Base-by-base conservation (phyloP, 352 stramenopile genomes). In the Globisporangium canariense region DNA sequence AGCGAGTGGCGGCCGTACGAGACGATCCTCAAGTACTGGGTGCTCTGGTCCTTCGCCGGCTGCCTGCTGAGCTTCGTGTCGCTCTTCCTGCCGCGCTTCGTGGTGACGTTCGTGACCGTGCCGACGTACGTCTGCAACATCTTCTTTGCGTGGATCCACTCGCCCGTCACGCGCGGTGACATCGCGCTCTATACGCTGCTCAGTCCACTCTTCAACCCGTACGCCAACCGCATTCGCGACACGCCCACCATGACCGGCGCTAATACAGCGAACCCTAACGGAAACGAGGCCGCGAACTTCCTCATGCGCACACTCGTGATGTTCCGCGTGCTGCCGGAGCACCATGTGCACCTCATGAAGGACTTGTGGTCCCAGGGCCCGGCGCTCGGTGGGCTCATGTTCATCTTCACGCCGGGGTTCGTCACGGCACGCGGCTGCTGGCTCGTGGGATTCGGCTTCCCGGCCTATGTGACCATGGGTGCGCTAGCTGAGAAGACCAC, bases 391-490 rank as follows among this genome's bases (percentile, higher is more conserved):
- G 84, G 79, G 0, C 74, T 96, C 34, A 78, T 93, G 47, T 94
- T 96, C 62, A 71, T 96, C 52, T 91, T 94, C 66, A 94, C 88
- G 6, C 89, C 89, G 4, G 86, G 86, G 0, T 94, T 94, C 45
- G 75, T 96, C 20, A 92, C 88, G 3, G 84, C 76, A 14, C 81
- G 86, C 20, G 89, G 87, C n/a, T 88, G 80, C 30, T 69, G 77
- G 55, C 58, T 90, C 10, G 75, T 96, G 36, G 89, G 78, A 30
- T 91, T 96, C 53, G 89, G 86, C 11, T 94, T 94, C 64, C 89
- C 89, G 8, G 85, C 89, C 8, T 91, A 94, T 65, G 72, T 91
- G 50, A 88, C 72, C 13, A 92, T 95, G 62, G 83, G 82, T 61
- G 81, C 88, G 49, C 67, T 96, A 41, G 75, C 83, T 0, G 77